Evolutionary conservation across 78 protist genomes (phyloP).

Genomic region (Planoprotostelium fungivorum): DNA sequence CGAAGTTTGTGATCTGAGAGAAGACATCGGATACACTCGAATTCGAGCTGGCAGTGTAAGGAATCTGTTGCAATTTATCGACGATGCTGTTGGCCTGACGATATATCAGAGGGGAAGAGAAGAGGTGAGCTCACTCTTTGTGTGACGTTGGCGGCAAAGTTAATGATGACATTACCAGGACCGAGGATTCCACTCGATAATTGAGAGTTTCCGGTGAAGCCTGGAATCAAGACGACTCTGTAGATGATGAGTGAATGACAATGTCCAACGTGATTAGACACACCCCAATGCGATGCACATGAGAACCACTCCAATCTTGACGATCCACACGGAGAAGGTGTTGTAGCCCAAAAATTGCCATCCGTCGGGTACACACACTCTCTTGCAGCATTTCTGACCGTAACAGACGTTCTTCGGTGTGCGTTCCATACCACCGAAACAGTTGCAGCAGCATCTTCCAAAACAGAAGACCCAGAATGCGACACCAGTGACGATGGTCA

Average conservation of each 20-base stretch:
- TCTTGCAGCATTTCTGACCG: background rate
- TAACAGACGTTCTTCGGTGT: background rate
- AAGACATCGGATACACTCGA: too few species aligned
- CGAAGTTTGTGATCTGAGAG: too few species aligned
- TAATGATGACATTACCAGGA: background rate
- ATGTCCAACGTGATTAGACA: too few species aligned
- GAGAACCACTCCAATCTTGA: background rate
- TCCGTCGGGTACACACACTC: background rate
- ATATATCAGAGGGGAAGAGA: background rate
- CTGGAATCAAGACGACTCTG: background rate
- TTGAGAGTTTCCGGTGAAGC: background rate
- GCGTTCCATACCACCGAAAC: background rate
- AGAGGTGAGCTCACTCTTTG: background rate
- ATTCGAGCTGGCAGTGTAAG: background rate
- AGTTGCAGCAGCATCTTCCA: background rate
- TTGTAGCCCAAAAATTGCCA: background rate
- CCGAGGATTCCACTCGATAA: background rate
- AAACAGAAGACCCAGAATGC: background rate
- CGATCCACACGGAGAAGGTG: background rate
- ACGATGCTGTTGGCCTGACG: background rate
- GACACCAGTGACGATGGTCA: background rate
- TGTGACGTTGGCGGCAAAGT: background rate
- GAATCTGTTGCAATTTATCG: background rate
- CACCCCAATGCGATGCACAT: background rate
- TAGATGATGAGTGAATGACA: too few species aligned